Base-by-base conservation (phyloP, 352 stramenopile genomes). In the Phytophthora nicotianae region DNA sequence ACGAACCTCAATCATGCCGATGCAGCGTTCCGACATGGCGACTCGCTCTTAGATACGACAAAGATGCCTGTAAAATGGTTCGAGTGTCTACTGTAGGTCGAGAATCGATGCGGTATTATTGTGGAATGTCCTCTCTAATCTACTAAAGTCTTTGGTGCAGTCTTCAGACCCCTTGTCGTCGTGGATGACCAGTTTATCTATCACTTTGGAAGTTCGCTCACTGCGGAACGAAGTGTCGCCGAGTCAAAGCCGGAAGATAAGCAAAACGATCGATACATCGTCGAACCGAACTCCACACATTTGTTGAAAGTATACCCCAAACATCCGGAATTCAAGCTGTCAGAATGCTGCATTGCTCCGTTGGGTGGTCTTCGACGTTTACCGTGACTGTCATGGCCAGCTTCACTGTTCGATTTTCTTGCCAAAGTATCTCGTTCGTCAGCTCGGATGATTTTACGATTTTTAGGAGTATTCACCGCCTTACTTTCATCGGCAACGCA, bases 41-140 rank as follows among this genome's bases (percentile, higher is more conserved):
- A 83, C 50, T 53, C 57, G 4, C 55, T 67, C 21, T 48, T 70
- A 10, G 48, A 60, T 19, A 42, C 61, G 20, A n/a, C 65, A 13
- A 61, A 74, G 47, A 79, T 69, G 56, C 63, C 67, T 5, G 45
- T 74, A 14, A 79, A 72, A 47, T 75, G 66, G 73, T 77, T 77
- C 21, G 66, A 75, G 50, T 78, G 69, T 10, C 27, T 73, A 10
- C 17, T 67, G 14, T 66, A 62, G 10, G n/a, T 9, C 17, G 35
- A 20, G 16, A 45, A 45, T 45, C 23, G 5, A 23, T 19, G 35
- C 35, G 3, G 5, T 8, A 4, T 42, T 43, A 41, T 2, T 35
- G 29, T 9, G 7, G 29, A 29, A 7, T 29, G 7, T 29, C 7
- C 24, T 7, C 24, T 3, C 4, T 29, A 29, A 29, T 29, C 24